phyloP scores from a whole-genome alignment of 352 stramenopile genomes.

The Phytophthora aleatoria region DNA sequence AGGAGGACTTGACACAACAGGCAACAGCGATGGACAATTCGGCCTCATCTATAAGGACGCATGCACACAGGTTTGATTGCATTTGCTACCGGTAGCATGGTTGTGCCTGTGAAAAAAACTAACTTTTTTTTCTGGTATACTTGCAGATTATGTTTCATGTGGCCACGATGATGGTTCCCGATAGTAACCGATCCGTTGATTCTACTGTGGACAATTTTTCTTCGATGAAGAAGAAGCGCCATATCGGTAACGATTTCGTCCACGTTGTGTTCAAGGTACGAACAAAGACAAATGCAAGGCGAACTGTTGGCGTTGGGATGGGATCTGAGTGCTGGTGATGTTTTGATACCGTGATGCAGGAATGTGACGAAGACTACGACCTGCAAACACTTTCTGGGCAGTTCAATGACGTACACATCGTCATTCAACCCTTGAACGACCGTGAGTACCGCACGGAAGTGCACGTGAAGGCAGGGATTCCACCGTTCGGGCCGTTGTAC shows the following conservation, averaged over 20 bases:
- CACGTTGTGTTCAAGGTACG: conserved; percentile 84
- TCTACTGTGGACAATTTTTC: conserved; percentile 18
- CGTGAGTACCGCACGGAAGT: conserved; percentile 76
- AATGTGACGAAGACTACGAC: conserved; percentile 82
- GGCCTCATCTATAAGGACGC: conserved; percentile 72
- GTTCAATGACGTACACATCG: conserved; percentile 89
- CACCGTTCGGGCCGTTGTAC: conserved; percentile 76
- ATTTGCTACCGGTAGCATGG: neutral
- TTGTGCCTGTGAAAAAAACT: neutral
- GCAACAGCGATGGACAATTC: conserved; percentile 78
- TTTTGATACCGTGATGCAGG: conserved; percentile 29
- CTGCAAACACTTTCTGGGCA: conserved; percentile 77
- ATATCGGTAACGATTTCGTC: conserved; percentile 91
- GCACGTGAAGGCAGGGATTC: conserved; percentile 69
- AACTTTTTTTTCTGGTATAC: conserved; percentile 2
- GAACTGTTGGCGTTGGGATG: neutral
- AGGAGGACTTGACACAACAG: conserved; percentile 75
- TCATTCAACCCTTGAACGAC: conserved; percentile 84
- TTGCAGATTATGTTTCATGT: conserved; percentile 87
- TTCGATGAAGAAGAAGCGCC: conserved; percentile 84
- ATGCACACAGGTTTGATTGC: conserved; percentile 56
- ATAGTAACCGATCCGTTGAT: conserved; percentile 2
- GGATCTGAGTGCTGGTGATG: neutral
- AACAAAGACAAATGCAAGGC: neutral
- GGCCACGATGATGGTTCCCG: conserved; percentile 79